Conservation (phyloP, 1,139 yeast species). For the Casaregolazyma lundiana region DNA sequence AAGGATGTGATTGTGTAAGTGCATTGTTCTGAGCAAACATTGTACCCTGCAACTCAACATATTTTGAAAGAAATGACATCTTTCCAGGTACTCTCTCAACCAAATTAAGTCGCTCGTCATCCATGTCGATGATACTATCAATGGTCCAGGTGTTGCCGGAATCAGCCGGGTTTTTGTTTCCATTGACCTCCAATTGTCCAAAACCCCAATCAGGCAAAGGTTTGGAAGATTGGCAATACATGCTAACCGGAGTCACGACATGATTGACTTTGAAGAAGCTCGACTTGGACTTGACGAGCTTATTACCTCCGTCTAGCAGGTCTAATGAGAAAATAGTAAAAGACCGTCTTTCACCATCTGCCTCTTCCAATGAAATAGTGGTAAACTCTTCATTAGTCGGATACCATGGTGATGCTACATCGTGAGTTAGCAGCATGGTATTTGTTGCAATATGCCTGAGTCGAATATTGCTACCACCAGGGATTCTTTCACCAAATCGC, state of each 20-base stretch:
- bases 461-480: conserved; percentile 58
- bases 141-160: conserved; percentile 68
- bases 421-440: conserved; percentile 80
- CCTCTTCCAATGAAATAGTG: conserved; percentile 57
- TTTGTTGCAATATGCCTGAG: conserved; percentile 78
- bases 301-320: conserved; percentile 49
- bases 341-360: conserved; percentile 53
- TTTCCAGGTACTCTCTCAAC: conserved; percentile 50
- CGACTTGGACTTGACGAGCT: conserved; percentile 62
- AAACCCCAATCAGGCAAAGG: conserved; percentile 93
- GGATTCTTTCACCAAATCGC: conserved; percentile 45
- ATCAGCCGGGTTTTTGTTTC: conserved; percentile 76
- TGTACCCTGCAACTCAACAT: conserved; percentile 79
- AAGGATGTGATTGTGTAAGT: conserved; percentile 86
- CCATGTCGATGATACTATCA: conserved; percentile 64
- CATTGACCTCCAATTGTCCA: conserved; percentile 88
- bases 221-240: conserved; percentile 90
- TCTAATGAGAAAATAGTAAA: conserved; percentile 79
- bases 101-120: conserved; percentile 55
- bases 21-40: conserved; percentile 94
- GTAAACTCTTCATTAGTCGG: conserved; percentile 93
- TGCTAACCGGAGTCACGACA: conserved; percentile 80
- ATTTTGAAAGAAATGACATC: conserved; percentile 74
- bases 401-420: conserved; percentile 91
- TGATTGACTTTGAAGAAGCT: conserved; percentile 69